A percentile compares a stretch with the other conserved stretches of the same genome.
Evolutionary conservation across 495 filamentous ascomycete genomes (phyloP).

Genomic region (Pseudomonodictys pantanalensis): DNA sequence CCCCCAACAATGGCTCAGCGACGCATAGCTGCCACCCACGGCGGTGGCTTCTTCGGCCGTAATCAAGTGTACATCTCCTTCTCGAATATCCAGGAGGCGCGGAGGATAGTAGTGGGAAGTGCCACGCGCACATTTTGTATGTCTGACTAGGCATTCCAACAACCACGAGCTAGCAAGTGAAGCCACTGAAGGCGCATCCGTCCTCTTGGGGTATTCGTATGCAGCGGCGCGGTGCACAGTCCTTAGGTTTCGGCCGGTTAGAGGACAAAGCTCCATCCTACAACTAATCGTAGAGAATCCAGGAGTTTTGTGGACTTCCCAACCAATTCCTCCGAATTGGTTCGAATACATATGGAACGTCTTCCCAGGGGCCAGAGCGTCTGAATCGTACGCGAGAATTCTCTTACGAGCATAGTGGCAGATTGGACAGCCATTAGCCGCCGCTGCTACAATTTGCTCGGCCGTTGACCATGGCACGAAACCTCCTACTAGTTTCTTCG

Average conservation of each 20-base stretch:
- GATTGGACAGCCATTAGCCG: too few species aligned
- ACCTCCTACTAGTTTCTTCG: too few species aligned
- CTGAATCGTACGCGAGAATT: too few species aligned
- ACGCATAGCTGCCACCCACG: neutral
- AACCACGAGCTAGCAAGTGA: too few species aligned
- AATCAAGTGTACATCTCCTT: neutral
- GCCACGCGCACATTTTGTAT: neutral
- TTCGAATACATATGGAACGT: too few species aligned
- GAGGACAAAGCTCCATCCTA: neutral
- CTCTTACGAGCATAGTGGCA: too few species aligned
- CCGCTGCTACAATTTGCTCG: too few species aligned
- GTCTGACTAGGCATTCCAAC: neutral
- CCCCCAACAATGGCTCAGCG: constrained; percentile 8
- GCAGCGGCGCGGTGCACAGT: neutral
- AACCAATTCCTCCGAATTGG: too few species aligned
- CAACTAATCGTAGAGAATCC: too few species aligned
- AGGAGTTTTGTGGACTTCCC: too few species aligned
- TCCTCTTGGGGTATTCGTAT: neutral
- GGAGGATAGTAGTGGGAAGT: neutral
- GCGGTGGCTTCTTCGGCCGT: neutral
- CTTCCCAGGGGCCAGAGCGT: too few species aligned
- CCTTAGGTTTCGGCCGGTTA: neutral
- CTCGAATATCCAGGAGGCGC: neutral
- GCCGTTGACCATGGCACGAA: too few species aligned
- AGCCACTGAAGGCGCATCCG: neutral